Evolutionary conservation across 2,329 filamentous ascomycete genomes (phyloP).

Genomic region (Calonectria crousiana): DNA sequence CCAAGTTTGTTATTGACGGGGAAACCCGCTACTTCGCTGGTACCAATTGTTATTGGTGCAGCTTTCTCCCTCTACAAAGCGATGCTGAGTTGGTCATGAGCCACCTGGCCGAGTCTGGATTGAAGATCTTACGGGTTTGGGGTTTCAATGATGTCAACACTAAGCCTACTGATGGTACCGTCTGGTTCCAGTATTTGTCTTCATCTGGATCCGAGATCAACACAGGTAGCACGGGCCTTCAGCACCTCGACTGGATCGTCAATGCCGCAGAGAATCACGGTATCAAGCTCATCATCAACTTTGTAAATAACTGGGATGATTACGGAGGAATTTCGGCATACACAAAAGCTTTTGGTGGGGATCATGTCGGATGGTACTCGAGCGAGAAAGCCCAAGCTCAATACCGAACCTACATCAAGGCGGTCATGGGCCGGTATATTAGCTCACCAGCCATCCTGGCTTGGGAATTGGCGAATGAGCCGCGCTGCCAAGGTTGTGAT

Average conservation of each 20-base stretch:
- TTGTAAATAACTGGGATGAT: slow-evolving; percentile 77
- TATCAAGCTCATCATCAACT: slow-evolving; percentile 73
- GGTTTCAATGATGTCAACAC: slow-evolving; percentile 70
- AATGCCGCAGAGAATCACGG: slow-evolving; percentile 67
- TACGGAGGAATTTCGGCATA: slow-evolving; percentile 76
- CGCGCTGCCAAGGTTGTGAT: slow-evolving; percentile 48
- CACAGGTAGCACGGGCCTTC: slow-evolving; percentile 70
- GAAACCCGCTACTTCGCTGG: slow-evolving; percentile 63
- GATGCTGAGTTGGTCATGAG: slow-evolving; percentile 68
- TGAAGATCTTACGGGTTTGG: slow-evolving; percentile 71
- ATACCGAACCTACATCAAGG: slow-evolving; percentile 67
- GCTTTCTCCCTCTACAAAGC: slow-evolving; percentile 63
- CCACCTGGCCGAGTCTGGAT: slow-evolving; percentile 62
- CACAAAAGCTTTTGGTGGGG: slow-evolving; percentile 67
- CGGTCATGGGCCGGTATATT: slow-evolving; percentile 62
- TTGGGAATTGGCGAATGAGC: slow-evolving; percentile 65
- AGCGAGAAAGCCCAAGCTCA: slow-evolving; percentile 64
- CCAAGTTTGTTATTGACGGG: slow-evolving; percentile 58
- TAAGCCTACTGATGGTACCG: slow-evolving; percentile 43
- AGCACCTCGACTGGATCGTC: slow-evolving; percentile 73
- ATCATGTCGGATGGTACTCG: slow-evolving; percentile 68
- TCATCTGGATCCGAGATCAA: slow-evolving; percentile 68
- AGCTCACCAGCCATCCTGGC: slow-evolving; percentile 63
- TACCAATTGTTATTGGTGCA: slow-evolving; percentile 70
- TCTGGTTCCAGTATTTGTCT: slow-evolving; percentile 66